phyloP scores from a whole-genome alignment of 352 stramenopile species.

The Pythium brachiatum region DNA sequence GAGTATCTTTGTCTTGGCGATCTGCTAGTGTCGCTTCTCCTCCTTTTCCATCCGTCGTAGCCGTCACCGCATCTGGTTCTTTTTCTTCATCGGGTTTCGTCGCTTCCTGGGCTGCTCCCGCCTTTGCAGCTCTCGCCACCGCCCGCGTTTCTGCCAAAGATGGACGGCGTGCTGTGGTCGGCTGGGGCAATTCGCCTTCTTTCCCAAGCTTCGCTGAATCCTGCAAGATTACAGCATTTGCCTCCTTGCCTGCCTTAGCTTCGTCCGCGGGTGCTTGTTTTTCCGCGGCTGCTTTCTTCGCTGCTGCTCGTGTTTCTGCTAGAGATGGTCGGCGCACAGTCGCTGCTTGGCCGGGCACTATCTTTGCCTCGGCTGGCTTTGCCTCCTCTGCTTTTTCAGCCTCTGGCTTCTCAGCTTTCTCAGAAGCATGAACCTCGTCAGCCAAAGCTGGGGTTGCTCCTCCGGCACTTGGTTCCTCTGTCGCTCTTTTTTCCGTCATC shows the following conservation, averaged over 20 bases:
- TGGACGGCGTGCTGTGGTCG: not conserved
- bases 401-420: not conserved
- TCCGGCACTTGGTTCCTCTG: not conserved
- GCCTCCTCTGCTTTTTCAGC: not conserved
- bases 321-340: not conserved
- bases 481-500: not conserved
- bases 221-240: not conserved
- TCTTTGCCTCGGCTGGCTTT: not conserved
- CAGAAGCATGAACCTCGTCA: not conserved
- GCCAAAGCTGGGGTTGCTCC: not conserved
- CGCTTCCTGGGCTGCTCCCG: not conserved
- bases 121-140: slow-evolving; percentile 9
- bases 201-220: not conserved
- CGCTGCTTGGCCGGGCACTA: not conserved
- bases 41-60: not conserved
- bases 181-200: not conserved
- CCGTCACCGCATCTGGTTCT: not conserved
- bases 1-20: not conserved
- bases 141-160: slow-evolving; percentile 9
- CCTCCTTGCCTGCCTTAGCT: not conserved
- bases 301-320: not conserved
- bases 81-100: not conserved
- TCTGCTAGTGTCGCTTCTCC: not conserved
- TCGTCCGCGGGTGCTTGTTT: not conserved
- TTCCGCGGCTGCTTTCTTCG: not conserved